A percentile compares a stretch with the other conserved stretches of the same genome.
phyloP scores from a whole-genome alignment of 768 basidiomycete species.

The Coprinellus micaceus region DNA sequence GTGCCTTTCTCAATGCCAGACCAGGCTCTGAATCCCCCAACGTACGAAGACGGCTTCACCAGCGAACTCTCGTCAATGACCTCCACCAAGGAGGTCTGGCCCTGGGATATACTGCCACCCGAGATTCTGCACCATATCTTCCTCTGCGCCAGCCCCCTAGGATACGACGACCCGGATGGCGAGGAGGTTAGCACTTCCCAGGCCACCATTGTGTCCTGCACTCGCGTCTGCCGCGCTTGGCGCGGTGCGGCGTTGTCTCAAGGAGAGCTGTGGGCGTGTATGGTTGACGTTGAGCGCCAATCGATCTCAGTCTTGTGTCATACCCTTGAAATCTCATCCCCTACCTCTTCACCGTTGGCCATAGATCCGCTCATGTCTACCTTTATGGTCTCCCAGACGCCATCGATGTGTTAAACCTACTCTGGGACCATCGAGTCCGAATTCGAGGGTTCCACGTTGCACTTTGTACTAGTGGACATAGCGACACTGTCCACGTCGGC shows the following conservation, averaged over 20 bases:
- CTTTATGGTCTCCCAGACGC: background rate
- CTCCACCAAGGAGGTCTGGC: no score
- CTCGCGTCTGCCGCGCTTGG: background rate
- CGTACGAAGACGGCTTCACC: no score
- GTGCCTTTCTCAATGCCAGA: no score
- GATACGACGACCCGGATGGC: background rate
- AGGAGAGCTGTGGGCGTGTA: background rate
- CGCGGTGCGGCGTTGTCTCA: background rate
- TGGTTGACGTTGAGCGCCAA: background rate
- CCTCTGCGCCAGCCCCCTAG: background rate
- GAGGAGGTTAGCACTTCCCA: background rate
- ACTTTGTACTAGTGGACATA: no score
- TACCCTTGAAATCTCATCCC: background rate
- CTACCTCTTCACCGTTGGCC: background rate
- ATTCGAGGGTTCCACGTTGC: background rate
- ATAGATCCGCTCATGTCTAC: background rate
- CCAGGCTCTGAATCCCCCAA: no score
- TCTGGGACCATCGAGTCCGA: background rate
- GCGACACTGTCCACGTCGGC: no score
- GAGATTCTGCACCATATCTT: background rate
- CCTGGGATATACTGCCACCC: no score
- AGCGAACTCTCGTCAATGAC: no score
- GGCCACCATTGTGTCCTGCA: background rate
- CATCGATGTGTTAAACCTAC: background rate
- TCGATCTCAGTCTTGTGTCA: background rate